A percentile compares a stretch with the other conserved stretches of the same genome.
Conservation (phyloP, 495 filamentous ascomycete species). For the Amphirosellinia nigrospora region DNA sequence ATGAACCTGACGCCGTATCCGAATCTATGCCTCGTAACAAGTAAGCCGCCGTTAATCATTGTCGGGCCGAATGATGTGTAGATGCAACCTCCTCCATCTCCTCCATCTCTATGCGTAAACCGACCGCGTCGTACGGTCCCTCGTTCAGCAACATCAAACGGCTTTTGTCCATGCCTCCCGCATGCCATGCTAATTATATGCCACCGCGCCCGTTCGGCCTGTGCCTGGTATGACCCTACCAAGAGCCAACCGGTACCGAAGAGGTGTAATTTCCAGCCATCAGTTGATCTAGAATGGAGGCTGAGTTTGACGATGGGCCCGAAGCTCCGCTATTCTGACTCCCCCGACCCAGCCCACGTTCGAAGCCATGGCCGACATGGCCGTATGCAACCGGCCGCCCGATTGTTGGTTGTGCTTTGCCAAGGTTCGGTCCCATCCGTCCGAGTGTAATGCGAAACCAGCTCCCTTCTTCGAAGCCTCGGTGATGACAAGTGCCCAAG, state of each 20-base stretch:
- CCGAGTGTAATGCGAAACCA: constrained; percentile 88
- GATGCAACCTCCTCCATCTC: constrained; percentile 16
- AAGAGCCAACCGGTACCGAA: constrained; percentile 62
- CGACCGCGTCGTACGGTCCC: constrained; percentile 14
- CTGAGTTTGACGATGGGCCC: constrained; percentile 32
- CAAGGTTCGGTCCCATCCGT: constrained; percentile 90
- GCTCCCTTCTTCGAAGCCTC: constrained; percentile 91
- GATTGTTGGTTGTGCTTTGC: constrained; percentile 87
- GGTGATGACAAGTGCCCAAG: constrained; percentile 90
- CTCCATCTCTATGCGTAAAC: constrained; percentile 12
- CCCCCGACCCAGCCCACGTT: constrained; percentile 80
- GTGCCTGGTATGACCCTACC: background rate
- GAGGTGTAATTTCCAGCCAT: constrained; percentile 79
- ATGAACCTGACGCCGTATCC: constrained; percentile 24
- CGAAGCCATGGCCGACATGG: constrained; percentile 74
- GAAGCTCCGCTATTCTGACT: constrained; percentile 44
- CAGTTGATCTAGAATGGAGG: constrained; percentile 78
- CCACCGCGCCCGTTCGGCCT: background rate
- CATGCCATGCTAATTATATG: constrained; percentile 3
- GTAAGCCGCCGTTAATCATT: constrained; percentile 21
- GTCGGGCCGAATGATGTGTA: constrained; percentile 12
- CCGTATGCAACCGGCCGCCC: constrained; percentile 80
- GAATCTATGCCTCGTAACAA: constrained; percentile 28
- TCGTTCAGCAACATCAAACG: constrained; percentile 11
- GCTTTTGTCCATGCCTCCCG: background rate